Evolutionary conservation across 805 yeast species (phyloP).

Genomic region (Suhomyces vadensis): DNA sequence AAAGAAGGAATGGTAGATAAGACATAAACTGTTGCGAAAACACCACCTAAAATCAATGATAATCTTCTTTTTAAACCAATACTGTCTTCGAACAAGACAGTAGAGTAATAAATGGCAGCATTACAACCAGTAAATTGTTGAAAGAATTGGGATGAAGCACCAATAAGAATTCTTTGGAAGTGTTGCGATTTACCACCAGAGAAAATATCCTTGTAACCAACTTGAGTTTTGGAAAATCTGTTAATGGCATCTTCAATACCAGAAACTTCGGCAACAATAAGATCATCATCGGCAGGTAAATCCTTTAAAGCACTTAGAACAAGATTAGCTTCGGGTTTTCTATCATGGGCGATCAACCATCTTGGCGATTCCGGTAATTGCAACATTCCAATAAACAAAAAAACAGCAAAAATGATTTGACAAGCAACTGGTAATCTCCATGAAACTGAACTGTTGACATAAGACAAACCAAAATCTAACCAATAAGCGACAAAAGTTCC

Average conservation of each 20-base stretch:
- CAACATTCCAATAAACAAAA: constrained; percentile 40
- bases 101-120: constrained; percentile 66
- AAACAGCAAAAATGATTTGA: constrained; percentile 48
- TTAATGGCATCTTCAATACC: constrained; percentile 52
- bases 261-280: constrained; percentile 44
- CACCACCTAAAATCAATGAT: constrained; percentile 64
- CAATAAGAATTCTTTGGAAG: constrained; percentile 58
- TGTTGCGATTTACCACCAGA: constrained; percentile 61
- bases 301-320: constrained; percentile 46
- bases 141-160: constrained; percentile 67
- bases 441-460: constrained; percentile 47
- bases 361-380: constrained; percentile 70
- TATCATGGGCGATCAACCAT: constrained; percentile 59
- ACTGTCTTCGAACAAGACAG: constrained; percentile 53
- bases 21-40: constrained; percentile 62
- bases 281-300: constrained; percentile 35
- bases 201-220: constrained; percentile 45
- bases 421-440: constrained; percentile 50
- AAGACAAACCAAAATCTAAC: constrained; percentile 66
- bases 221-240: constrained; percentile 46
- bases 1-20: constrained; percentile 49
- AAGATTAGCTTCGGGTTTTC: constrained; percentile 52
- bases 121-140: constrained; percentile 74
- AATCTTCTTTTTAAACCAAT: constrained; percentile 52
- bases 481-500: constrained; percentile 49